Conservation (phyloP, 768 basidiomycete species). For the Suillus subluteus region DNA sequence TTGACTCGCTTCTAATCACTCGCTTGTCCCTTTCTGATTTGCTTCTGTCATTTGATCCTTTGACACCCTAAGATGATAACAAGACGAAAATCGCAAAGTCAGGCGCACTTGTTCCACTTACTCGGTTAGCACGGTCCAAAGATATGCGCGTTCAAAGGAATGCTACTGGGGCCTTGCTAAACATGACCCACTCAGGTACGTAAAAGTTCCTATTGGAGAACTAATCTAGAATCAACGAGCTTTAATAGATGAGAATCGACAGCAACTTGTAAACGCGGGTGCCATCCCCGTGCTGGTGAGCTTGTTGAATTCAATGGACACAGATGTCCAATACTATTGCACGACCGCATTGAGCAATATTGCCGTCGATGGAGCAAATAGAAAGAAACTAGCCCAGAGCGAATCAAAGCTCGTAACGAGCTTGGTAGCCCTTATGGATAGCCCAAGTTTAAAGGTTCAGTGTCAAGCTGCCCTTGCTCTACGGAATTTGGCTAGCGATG, state of each 20-base stretch:
- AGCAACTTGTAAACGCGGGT: slow-evolving; percentile 97
- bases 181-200: slow-evolving; percentile 98
- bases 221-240: slow-evolving; percentile 10
- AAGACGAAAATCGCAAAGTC: slow-evolving; percentile 99
- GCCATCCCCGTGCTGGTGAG: slow-evolving; percentile 97
- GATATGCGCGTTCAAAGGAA: slow-evolving; percentile 99
- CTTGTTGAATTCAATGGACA: slow-evolving; percentile 92
- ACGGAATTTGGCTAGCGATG: slow-evolving; percentile 96
- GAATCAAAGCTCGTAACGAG: slow-evolving; percentile 96
- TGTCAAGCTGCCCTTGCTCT: slow-evolving; percentile 97
- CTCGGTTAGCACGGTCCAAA: slow-evolving; percentile 93
- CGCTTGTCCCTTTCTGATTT: slow-evolving; percentile 15
- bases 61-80: slow-evolving; percentile 79
- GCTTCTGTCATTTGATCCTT: slow-evolving; percentile 14
- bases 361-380: slow-evolving; percentile 93
- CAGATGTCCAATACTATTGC: slow-evolving; percentile 99
- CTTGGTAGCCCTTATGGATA: slow-evolving; percentile 95
- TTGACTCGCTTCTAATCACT: slow-evolving; percentile 12
- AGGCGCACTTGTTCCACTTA: slow-evolving; percentile 96
- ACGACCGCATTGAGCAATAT: slow-evolving; percentile 98
- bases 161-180: slow-evolving; percentile 95
- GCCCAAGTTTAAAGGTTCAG: slow-evolving; percentile 95
- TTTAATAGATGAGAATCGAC: slow-evolving; percentile 88
- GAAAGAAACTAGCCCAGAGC: slow-evolving; percentile 91
- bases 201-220: slow-evolving; percentile 11